These are phyloP conservation scores for Botryotinia convoluta DNA, from an alignment of 2,329 filamentous ascomycete species.

Conservation along the genomic window DNA sequence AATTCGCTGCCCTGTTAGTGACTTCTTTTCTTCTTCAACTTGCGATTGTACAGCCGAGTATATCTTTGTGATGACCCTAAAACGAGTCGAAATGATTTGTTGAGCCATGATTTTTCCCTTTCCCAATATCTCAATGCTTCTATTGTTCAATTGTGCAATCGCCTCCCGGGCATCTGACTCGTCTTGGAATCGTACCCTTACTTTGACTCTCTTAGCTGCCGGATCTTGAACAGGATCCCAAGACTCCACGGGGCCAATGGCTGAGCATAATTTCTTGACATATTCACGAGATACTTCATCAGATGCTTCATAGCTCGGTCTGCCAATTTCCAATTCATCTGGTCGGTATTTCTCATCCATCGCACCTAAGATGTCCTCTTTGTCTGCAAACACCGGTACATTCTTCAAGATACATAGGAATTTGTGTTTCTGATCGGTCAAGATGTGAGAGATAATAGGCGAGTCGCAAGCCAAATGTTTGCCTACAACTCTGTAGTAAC, in stretches of 20 bases:
- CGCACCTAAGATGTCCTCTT: background rate
- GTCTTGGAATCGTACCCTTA: constrained; percentile 41
- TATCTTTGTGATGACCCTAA: constrained; percentile 41
- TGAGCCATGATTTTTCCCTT: constrained; percentile 40
- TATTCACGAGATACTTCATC: background rate
- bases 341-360: background rate
- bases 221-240: background rate
- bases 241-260: background rate
- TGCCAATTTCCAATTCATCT: background rate
- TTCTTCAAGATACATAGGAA: background rate
- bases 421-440: background rate
- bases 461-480: background rate
- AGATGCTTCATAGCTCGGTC: background rate
- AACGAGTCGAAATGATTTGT: constrained; percentile 41
- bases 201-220: constrained; percentile 36
- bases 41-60: constrained; percentile 37
- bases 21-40: constrained; percentile 31
- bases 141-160: constrained; percentile 37
- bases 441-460: background rate
- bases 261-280: background rate
- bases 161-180: constrained; percentile 42
- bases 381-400: background rate
- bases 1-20: constrained; percentile 39
- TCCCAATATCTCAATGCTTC: constrained; percentile 36
- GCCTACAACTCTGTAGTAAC: background rate